A percentile compares a stretch with the other conserved stretches of the same genome.
phyloP scores from a whole-genome alignment of 208 protist genomes.

The Leptomonas seymouri region DNA sequence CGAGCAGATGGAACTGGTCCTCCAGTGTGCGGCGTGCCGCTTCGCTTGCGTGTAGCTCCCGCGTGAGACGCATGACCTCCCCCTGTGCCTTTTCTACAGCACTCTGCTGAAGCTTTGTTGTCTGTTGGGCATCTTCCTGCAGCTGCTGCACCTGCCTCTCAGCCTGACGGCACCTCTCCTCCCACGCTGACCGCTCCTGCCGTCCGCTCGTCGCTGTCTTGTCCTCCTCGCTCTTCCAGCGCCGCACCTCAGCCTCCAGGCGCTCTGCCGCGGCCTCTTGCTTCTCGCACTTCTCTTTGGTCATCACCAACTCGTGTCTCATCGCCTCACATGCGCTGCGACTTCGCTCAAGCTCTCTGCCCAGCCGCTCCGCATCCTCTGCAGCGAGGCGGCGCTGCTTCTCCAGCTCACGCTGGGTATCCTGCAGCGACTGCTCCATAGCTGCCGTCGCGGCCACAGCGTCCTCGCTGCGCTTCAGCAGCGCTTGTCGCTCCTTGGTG shows the following conservation, averaged over 20 bases:
- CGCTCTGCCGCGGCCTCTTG: conserved; percentile 35
- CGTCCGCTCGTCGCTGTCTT: conserved; percentile 36
- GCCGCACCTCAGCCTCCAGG: conserved; percentile 45
- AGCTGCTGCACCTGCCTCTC: conserved; percentile 41
- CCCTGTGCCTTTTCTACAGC: conserved; percentile 55
- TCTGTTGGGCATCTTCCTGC: conserved; percentile 42
- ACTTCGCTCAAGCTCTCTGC: conserved; percentile 23
- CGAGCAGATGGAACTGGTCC: conserved; percentile 65
- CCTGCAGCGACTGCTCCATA: conserved; percentile 40
- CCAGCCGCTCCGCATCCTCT: conserved; percentile 28
- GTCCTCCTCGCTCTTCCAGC: conserved; percentile 56
- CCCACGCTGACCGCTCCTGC: conserved; percentile 34
- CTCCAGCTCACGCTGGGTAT: conserved; percentile 30
- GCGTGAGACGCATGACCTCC: conserved; percentile 62
- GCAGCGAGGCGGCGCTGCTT: conserved; percentile 36
- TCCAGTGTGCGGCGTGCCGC: conserved; percentile 74
- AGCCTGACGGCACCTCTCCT: conserved; percentile 43
- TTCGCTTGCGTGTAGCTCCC: conserved; percentile 90
- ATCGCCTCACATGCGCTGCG: conserved; percentile 15
- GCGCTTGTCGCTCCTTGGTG: conserved; percentile 42
- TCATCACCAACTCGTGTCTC: conserved; percentile 13
- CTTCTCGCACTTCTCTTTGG: conserved; percentile 31
- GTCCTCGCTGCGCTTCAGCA: conserved; percentile 48
- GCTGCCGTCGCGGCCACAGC: conserved; percentile 18
- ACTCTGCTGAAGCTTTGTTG: conserved; percentile 24